A percentile compares a stretch with the other conserved stretches of the same genome.
Conservation (phyloP, 768 basidiomycete genomes). For the Dendrothele bispora region DNA sequence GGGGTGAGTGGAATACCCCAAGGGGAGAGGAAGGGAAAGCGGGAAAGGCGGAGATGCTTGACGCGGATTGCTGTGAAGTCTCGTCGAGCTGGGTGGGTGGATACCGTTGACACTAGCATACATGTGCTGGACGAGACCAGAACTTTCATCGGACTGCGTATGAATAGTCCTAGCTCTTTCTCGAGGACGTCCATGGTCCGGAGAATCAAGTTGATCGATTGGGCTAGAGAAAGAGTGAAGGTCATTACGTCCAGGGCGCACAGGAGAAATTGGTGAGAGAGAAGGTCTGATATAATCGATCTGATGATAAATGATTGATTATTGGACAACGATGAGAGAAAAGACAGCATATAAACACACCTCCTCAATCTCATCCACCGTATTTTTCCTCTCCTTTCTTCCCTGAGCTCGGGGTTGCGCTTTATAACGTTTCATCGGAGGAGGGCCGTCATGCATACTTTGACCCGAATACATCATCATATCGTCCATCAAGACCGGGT, state of each 20-base stretch:
- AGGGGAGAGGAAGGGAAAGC: neutral
- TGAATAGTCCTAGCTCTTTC: too few species aligned
- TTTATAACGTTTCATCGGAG: slow-evolving; percentile 7
- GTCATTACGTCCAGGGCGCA: too few species aligned
- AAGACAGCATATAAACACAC: neutral
- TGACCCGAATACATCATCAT: neutral
- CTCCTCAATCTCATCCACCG: neutral
- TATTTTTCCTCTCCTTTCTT: neutral
- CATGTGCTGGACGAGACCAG: too few species aligned
- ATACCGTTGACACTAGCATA: neutral
- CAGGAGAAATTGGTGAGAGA: too few species aligned
- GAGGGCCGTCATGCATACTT: too few species aligned
- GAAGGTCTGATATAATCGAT: neutral
- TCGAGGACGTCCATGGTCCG: neutral
- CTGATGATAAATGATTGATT: neutral
- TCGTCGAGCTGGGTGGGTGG: neutral
- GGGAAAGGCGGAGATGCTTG: neutral
- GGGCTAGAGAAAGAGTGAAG: slow-evolving; percentile 5
- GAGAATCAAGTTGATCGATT: neutral
- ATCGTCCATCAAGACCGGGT: slow-evolving; percentile 1
- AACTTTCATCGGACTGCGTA: too few species aligned
- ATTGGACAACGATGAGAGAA: neutral
- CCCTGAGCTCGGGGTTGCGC: neutral
- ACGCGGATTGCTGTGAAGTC: neutral
- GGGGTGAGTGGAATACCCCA: too few species aligned